phyloP scores from a whole-genome alignment of 305 asterid species.

The Fraxinus xanthoxyloides region DNA sequence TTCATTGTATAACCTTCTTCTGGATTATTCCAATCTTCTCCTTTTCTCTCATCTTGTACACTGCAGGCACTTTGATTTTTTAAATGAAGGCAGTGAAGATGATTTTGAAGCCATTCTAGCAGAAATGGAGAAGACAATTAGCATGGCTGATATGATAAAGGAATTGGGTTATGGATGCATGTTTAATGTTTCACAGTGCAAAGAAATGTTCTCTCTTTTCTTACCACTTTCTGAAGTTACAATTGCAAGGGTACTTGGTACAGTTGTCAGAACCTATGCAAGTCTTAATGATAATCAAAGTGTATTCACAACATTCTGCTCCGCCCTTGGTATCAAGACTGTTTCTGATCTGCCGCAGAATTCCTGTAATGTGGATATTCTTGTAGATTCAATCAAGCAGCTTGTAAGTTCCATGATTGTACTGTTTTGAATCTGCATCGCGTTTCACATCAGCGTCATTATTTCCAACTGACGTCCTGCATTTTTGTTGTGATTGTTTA shows the following conservation, averaged over 20 bases:
- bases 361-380: slow-evolving; percentile 79
- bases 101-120: slow-evolving; percentile 86
- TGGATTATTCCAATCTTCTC: slow-evolving; percentile 2
- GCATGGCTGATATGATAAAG: slow-evolving; percentile 84
- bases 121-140: slow-evolving; percentile 92
- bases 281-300: slow-evolving; percentile 74
- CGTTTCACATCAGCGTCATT: not conserved
- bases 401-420: slow-evolving; percentile 55
- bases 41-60: slow-evolving; percentile 16
- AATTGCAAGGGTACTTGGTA: slow-evolving; percentile 80
- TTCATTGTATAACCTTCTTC: not conserved
- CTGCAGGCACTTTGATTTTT: slow-evolving; percentile 58
- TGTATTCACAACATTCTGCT: slow-evolving; percentile 63
- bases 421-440: slow-evolving; percentile 6
- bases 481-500: slow-evolving; percentile 8
- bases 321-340: slow-evolving; percentile 65
- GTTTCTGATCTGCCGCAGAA: slow-evolving; percentile 43
- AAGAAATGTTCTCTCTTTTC: slow-evolving; percentile 70
- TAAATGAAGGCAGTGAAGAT: slow-evolving; percentile 57
- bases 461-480: not conserved
- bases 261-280: slow-evolving; percentile 61
- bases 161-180: slow-evolving; percentile 98
- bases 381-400: slow-evolving; percentile 83
- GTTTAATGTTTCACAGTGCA: slow-evolving; percentile 66
- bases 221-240: slow-evolving; percentile 74